A percentile compares a stretch with the other conserved stretches of the same genome.
Conservation (phyloP, 2,329 filamentous ascomycete genomes). For the Aspergillus fijiensis region DNA sequence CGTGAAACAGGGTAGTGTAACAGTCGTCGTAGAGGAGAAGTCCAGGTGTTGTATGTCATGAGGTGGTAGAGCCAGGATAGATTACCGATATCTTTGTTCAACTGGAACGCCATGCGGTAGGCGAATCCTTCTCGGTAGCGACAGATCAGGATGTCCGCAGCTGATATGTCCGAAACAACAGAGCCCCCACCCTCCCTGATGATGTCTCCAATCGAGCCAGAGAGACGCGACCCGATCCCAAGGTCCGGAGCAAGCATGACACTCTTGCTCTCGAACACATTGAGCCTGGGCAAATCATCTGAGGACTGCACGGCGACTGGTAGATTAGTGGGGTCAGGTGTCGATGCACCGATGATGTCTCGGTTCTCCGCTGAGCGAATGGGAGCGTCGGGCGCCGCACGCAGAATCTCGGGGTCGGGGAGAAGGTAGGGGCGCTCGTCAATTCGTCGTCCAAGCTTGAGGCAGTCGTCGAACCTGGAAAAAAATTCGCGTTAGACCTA, state of each 20-base stretch:
- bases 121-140: slow-evolving; percentile 79
- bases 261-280: slow-evolving; percentile 74
- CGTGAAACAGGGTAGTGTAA: slow-evolving; percentile 86
- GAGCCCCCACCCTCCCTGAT: slow-evolving; percentile 70
- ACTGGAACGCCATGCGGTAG: slow-evolving; percentile 73
- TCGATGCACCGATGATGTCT: slow-evolving; percentile 67
- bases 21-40: slow-evolving; percentile 75
- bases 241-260: slow-evolving; percentile 77
- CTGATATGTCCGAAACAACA: slow-evolving; percentile 63
- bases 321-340: slow-evolving; percentile 46
- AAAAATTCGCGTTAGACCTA: slow-evolving; percentile 19
- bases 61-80: slow-evolving; percentile 91
- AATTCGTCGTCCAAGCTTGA: slow-evolving; percentile 88
- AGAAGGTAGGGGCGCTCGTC: slow-evolving; percentile 82
- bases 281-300: slow-evolving; percentile 53
- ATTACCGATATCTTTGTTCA: slow-evolving; percentile 83
- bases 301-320: slow-evolving; percentile 31
- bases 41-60: slow-evolving; percentile 86
- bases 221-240: slow-evolving; percentile 65
- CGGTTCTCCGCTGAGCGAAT: slow-evolving; percentile 58
- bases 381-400: slow-evolving; percentile 55
- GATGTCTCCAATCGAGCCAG: slow-evolving; percentile 66
- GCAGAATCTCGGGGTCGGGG: slow-evolving; percentile 82
- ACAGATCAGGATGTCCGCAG: slow-evolving; percentile 82
- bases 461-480: slow-evolving; percentile 87